These are phyloP conservation scores for Claviceps capensis DNA, from an alignment of 2,329 filamentous ascomycete genomes.

Conservation along the genomic window DNA sequence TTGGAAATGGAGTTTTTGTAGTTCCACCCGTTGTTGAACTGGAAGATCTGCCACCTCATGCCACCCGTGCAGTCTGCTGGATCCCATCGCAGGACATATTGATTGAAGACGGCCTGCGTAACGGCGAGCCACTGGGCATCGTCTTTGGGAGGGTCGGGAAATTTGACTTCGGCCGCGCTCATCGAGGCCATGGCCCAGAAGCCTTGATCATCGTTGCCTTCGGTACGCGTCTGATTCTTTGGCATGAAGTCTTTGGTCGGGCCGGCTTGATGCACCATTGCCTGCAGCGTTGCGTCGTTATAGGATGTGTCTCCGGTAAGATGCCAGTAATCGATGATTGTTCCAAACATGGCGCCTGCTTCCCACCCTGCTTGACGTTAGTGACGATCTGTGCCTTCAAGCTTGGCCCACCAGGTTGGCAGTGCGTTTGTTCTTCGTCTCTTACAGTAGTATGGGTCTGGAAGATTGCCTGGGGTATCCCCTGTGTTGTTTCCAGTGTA, in stretches of 20 bases:
- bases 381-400: background rate
- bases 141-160: slow-evolving; percentile 49
- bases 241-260: slow-evolving; percentile 52
- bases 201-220: slow-evolving; percentile 64
- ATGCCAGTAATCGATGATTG: slow-evolving; percentile 59
- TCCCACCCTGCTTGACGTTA: slow-evolving; percentile 45
- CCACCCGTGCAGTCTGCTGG: slow-evolving; percentile 51
- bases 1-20: slow-evolving; percentile 59
- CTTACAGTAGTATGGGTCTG: slow-evolving; percentile 49
- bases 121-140: slow-evolving; percentile 63
- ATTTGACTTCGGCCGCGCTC: slow-evolving; percentile 63
- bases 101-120: slow-evolving; percentile 68
- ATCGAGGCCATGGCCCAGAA: slow-evolving; percentile 82
- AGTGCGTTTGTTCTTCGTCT: slow-evolving; percentile 14
- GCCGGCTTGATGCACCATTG: slow-evolving; percentile 46
- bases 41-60: slow-evolving; percentile 75
- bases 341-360: slow-evolving; percentile 56
- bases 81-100: slow-evolving; percentile 61
- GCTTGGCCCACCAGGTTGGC: slow-evolving; percentile 11
- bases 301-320: slow-evolving; percentile 54
- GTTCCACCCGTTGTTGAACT: slow-evolving; percentile 57
- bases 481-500: slow-evolving; percentile 46
- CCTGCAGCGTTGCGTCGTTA: slow-evolving; percentile 44
- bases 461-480: slow-evolving; percentile 43
- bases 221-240: slow-evolving; percentile 43